These are phyloP conservation scores for Diaporthe caulivora DNA, from an alignment of 2,329 filamentous ascomycete genomes.

Conservation along the genomic window DNA sequence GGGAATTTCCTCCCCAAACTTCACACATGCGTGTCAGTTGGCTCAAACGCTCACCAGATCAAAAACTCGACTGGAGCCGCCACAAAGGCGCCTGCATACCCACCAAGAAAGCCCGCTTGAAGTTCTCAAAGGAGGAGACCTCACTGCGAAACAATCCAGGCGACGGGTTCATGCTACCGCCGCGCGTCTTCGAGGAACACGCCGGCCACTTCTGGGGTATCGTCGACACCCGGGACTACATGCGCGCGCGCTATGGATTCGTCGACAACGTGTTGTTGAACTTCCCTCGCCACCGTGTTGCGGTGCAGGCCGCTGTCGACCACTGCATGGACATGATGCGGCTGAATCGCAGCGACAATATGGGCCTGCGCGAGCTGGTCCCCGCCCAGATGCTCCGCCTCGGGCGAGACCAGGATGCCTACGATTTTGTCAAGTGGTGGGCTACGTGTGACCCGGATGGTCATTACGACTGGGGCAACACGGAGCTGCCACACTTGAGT, in stretches of 20 bases:
- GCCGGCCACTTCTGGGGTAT: slow-evolving; percentile 52
- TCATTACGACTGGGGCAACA: slow-evolving; percentile 52
- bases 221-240: slow-evolving; percentile 51
- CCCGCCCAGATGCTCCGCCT: slow-evolving; percentile 48
- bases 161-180: background rate
- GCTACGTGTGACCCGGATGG: slow-evolving; percentile 34
- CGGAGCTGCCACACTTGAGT: slow-evolving; percentile 49
- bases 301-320: slow-evolving; percentile 43
- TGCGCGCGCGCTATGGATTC: slow-evolving; percentile 48
- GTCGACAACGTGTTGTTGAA: slow-evolving; percentile 47
- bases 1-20: background rate
- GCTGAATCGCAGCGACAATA: slow-evolving; percentile 41
- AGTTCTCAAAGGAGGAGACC: slow-evolving; percentile 44
- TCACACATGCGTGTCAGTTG: too few species aligned
- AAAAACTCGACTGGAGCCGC: background rate
- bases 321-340: slow-evolving; percentile 34
- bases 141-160: slow-evolving; percentile 39
- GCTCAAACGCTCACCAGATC: too few species aligned
- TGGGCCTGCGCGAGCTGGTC: slow-evolving; percentile 43
- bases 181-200: slow-evolving; percentile 46
- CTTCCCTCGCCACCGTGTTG: slow-evolving; percentile 43
- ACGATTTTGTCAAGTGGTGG: slow-evolving; percentile 64
- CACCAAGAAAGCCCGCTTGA: slow-evolving; percentile 41
- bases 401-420: slow-evolving; percentile 52
- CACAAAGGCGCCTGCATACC: slow-evolving; percentile 45